Percentiles rank a stretch among this genome's conserved stretches.
These are phyloP conservation scores for Candida pseudoviswanathii DNA, from an alignment of 1,139 yeast genomes.

Conservation along the genomic window DNA sequence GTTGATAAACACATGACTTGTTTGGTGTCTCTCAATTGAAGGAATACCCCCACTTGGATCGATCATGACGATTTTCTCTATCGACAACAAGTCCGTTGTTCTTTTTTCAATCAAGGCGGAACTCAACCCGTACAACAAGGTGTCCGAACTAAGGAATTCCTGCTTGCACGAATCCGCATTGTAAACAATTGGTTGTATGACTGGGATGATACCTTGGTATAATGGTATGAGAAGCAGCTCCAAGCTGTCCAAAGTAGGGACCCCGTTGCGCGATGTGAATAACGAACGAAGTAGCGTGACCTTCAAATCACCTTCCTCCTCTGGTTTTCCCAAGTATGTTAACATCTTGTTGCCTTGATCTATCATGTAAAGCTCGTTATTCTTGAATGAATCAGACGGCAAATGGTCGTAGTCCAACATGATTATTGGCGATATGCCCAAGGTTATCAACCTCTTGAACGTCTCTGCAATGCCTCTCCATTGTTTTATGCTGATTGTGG, in stretches of 20 bases:
- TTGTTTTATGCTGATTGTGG: constrained; percentile 29
- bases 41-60: constrained; percentile 92
- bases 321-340: constrained; percentile 25
- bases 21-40: constrained; percentile 73
- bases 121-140: constrained; percentile 30
- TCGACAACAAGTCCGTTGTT: constrained; percentile 41
- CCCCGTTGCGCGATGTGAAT: constrained; percentile 21
- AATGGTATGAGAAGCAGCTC: constrained; percentile 43
- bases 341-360: constrained; percentile 37
- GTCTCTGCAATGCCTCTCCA: constrained; percentile 53
- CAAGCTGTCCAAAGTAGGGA: constrained; percentile 24
- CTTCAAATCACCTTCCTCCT: constrained; percentile 28
- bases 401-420: constrained; percentile 40
- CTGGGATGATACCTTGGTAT: constrained; percentile 55
- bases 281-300: constrained; percentile 32
- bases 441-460: constrained; percentile 46
- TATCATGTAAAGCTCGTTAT: constrained; percentile 34
- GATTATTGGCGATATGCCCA: constrained; percentile 48
- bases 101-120: constrained; percentile 25
- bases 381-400: constrained; percentile 28
- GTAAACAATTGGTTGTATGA: constrained; percentile 60
- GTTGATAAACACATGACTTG: constrained; percentile 88
- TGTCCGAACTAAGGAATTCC: constrained; percentile 36
- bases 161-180: constrained; percentile 35
- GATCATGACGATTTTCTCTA: constrained; percentile 79